Percentiles rank a stretch among this genome's conserved stretches.
Evolutionary conservation across 495 filamentous ascomycete genomes (phyloP).

Genomic region (Sabuloglossum arenarium): DNA sequence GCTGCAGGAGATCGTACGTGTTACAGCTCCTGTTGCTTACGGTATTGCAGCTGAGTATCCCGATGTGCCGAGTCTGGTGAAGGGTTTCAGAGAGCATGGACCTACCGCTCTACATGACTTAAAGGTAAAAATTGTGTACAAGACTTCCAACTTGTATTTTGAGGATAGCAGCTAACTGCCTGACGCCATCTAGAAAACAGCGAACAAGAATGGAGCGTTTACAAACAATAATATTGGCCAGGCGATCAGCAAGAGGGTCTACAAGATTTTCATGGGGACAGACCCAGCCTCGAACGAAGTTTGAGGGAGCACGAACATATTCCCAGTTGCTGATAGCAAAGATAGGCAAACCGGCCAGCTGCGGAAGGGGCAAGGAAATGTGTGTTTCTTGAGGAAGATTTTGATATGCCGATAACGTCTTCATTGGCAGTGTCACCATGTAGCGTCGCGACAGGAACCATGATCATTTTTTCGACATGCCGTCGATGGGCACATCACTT

Average conservation of each 20-base stretch:
- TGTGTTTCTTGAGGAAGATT: not conserved
- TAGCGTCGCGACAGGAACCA: not conserved
- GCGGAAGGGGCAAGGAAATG: not conserved
- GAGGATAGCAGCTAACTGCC: not conserved
- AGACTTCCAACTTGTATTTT: not conserved
- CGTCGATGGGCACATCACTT: not conserved
- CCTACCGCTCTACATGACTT: constrained; percentile 38
- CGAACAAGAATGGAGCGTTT: constrained; percentile 44
- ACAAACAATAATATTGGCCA: constrained; percentile 44
- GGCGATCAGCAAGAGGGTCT: constrained; percentile 47
- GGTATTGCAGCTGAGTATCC: constrained; percentile 44
- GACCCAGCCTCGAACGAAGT: constrained; percentile 49
- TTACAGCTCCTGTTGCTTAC: constrained; percentile 54
- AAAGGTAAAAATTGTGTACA: constrained; percentile 15
- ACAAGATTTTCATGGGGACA: constrained; percentile 50
- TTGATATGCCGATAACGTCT: not conserved
- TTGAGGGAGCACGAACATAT: constrained; percentile 12
- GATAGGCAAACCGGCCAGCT: not conserved
- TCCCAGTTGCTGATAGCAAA: not conserved
- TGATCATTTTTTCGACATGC: not conserved
- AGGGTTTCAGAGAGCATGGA: constrained; percentile 36
- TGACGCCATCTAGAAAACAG: constrained; percentile 28
- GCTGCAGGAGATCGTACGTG: constrained; percentile 54
- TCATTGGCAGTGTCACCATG: not conserved
- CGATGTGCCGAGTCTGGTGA: constrained; percentile 32